These are phyloP conservation scores for Danielia reshetovae DNA, from an alignment of 805 yeast genomes.

Conservation along the genomic window DNA sequence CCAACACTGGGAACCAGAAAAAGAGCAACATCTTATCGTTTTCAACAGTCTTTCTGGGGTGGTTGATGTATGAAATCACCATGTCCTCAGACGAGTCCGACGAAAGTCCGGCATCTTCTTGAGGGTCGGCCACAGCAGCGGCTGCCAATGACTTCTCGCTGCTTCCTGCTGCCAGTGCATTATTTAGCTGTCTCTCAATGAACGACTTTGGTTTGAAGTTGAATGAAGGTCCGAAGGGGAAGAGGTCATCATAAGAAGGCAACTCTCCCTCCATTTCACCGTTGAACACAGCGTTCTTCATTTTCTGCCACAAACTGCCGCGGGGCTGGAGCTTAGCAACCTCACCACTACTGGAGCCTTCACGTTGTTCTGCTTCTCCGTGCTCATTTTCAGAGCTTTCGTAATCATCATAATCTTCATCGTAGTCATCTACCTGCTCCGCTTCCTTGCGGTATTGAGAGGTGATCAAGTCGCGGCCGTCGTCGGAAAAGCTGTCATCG, in stretches of 20 bases:
- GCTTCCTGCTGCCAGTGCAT: conserved; percentile 6
- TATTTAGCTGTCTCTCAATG: conserved; percentile 30
- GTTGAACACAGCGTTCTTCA: conserved; percentile 38
- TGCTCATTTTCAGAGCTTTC: conserved; percentile 15
- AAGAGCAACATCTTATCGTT: conserved; percentile 83
- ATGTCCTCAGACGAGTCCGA: conserved; percentile 43
- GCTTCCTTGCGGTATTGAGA: conserved; percentile 19
- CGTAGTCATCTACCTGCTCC: conserved; percentile 32
- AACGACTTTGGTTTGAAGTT: conserved; percentile 31
- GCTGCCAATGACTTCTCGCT: conserved; percentile 1
- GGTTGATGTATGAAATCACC: conserved; percentile 39
- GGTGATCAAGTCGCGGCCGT: conserved; percentile 20
- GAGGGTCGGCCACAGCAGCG: conserved; percentile 4
- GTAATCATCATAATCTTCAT: conserved; percentile 18
- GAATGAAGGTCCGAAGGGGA: conserved; percentile 46
- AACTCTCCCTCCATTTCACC: conserved; percentile 36
- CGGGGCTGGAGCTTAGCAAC: conserved; percentile 1
- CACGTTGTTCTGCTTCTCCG: conserved; percentile 12
- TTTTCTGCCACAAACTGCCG: conserved; percentile 40
- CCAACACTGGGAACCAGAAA: conserved; percentile 83
- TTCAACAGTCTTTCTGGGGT: conserved; percentile 45
- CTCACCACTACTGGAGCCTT: conserved; percentile 3
- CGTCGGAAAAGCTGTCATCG: conserved; percentile 23
- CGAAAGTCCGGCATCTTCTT: conserved; percentile 30
- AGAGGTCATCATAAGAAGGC: conserved; percentile 74